Evolutionary conservation across 2,329 filamentous ascomycete species (phyloP), one percentile per base, ranked within the genome.

Genomic region (Beauveria sp.): DNA sequence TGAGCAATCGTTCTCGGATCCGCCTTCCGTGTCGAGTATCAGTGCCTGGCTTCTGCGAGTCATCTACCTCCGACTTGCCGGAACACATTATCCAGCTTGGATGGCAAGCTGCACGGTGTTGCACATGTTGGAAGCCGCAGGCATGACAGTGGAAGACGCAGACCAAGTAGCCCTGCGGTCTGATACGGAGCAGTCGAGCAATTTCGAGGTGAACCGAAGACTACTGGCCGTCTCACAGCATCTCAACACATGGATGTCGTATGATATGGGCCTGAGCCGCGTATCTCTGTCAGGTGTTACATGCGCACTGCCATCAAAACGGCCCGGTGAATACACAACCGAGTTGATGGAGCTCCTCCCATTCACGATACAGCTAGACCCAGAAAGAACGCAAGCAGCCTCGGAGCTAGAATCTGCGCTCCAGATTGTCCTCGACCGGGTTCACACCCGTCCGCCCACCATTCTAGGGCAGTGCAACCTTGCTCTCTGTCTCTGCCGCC

Each of bases 201-300:
- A 75, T 18, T 52, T 71, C 12, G 79, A 81, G 34, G 70, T 72
- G 9, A 73, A 75, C 12, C 72, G 75, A 14, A 70, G 79, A 1
- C 68, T 82, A 3, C 70, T 82, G 66, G 76, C 79, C 58, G 76
- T 85, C 46, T 78, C 82, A 0, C 79, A 81, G 10, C 82, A 85
- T 64, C 74, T 86, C 8, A 85, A 85, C 65, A 80, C 79, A 14
- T 85, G 82, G 82, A 79, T 80, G 28, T 84, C 81, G 0, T 85
- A 83, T 64, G 83, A 86, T 60, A 78, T 84, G 58, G 82, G 82
- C 1, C 77, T 80, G 0, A 82, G 81, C 0, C 74, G 81, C 10
- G 79, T 84, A 63, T 75, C 63, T 0, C 72, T 83, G 0, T 76
- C 77, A 40, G 77, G 77, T 20, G 76, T 78, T 10, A 77, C 76